These are phyloP conservation scores for Monosporascus sp. DNA, from an alignment of 2,329 filamentous ascomycete genomes.

Conservation along the genomic window DNA sequence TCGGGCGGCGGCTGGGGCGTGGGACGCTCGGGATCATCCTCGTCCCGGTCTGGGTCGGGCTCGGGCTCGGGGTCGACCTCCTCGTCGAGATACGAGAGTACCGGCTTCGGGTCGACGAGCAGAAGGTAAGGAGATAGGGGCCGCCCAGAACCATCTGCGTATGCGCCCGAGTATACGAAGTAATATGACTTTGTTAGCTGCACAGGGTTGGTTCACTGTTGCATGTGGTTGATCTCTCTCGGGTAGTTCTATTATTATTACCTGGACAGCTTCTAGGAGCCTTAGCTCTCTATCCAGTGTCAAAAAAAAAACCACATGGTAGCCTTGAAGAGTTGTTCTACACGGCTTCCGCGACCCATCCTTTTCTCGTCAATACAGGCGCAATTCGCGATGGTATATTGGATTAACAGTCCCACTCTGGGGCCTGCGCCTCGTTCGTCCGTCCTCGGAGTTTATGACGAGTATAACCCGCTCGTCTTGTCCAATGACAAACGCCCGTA, in stretches of 20 bases:
- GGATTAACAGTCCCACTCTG: background rate
- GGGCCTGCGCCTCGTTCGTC: background rate
- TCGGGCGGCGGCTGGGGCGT: conserved; percentile 21
- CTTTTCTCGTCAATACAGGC: background rate
- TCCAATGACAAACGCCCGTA: background rate
- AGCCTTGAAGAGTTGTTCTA: background rate
- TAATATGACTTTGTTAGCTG: too few relatives aligned
- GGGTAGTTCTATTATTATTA: background rate
- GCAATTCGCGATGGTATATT: background rate
- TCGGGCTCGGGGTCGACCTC: conserved; percentile 35
- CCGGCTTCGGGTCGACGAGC: conserved; percentile 66
- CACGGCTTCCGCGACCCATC: background rate
- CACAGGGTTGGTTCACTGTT: background rate
- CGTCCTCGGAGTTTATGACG: background rate
- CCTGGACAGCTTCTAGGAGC: background rate
- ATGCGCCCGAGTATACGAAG: too few relatives aligned
- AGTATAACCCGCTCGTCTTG: background rate
- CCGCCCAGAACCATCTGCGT: too few relatives aligned
- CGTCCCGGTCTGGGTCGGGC: conserved; percentile 18
- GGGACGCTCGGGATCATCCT: conserved; percentile 24
- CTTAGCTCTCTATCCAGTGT: background rate
- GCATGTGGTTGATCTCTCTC: background rate
- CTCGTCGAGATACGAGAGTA: conserved; percentile 57
- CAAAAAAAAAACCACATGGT: background rate
- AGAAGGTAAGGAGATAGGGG: conserved; percentile 36